Percentiles rank a stretch among this genome's conserved stretches.
Conservation (phyloP, 192 early-diverging fungal species). For the Ambispora gerdemannii region DNA sequence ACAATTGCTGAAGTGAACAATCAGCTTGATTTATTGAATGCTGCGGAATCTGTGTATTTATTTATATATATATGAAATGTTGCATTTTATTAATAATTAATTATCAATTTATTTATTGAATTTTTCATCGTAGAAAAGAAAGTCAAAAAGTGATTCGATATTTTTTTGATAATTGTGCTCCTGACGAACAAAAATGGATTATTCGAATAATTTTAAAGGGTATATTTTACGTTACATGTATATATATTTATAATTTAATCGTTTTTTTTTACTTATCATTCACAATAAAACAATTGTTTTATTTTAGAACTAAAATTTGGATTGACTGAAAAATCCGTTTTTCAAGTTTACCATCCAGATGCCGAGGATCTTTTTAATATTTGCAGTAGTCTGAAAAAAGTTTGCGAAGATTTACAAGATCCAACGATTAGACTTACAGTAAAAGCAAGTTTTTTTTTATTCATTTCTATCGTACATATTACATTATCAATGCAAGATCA, state of each 20-base stretch:
- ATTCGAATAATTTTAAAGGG: constrained; percentile 72
- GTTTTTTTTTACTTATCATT: too few species aligned
- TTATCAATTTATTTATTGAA: neutral
- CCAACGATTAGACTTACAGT: constrained; percentile 29
- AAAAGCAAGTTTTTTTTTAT: neutral
- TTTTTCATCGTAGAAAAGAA: constrained; percentile 31
- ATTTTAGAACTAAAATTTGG: constrained; percentile 67
- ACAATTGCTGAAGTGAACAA: constrained; percentile 64
- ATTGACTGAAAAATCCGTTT: constrained; percentile 67
- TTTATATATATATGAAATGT: too few species aligned
- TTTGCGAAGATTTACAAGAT: constrained; percentile 56
- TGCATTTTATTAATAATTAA: neutral
- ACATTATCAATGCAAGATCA: neutral
- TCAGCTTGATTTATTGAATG: constrained; percentile 47
- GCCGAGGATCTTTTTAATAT: constrained; percentile 67
- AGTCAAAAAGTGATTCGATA: constrained; percentile 46
- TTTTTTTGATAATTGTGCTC: constrained; percentile 56
- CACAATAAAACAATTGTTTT: too few species aligned
- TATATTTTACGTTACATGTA: constrained; percentile 25
- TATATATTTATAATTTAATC: neutral
- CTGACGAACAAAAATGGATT: constrained; percentile 74
- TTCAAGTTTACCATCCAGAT: constrained; percentile 66
- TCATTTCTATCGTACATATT: neutral
- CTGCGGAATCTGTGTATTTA: constrained; percentile 34
- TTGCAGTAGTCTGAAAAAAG: constrained; percentile 57